A percentile compares a stretch with the other conserved stretches of the same genome.
phyloP scores from a whole-genome alignment of 2,329 filamentous ascomycete genomes.

The Alternaria burnsii region DNA sequence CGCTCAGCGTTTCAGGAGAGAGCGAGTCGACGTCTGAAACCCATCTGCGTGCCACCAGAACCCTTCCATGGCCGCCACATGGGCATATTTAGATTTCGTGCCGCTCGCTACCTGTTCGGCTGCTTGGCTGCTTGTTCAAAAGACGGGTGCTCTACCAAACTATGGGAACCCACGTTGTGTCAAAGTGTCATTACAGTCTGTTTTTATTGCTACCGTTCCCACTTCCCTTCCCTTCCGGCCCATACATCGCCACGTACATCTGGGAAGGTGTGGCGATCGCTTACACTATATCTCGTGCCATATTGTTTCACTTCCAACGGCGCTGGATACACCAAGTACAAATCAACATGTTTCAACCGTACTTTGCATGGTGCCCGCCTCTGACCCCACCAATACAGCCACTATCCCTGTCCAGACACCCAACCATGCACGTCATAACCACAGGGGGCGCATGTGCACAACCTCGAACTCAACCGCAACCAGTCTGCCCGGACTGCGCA shows the following conservation, averaged over 20 bases:
- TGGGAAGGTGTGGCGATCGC: not conserved
- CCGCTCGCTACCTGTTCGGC: constrained; percentile 5
- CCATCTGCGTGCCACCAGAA: constrained; percentile 30
- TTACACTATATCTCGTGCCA: not conserved
- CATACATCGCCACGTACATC: not conserved
- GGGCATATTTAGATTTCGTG: constrained; percentile 8
- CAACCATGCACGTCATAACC: constrained; percentile 9
- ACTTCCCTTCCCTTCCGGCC: not conserved
- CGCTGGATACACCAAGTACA: constrained; percentile 5
- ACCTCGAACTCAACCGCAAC: not conserved
- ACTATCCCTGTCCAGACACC: constrained; percentile 4
- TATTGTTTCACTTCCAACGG: constrained; percentile 6
- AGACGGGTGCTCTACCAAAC: constrained; percentile 5
- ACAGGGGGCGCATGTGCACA: not conserved
- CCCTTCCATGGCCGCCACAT: constrained; percentile 29
- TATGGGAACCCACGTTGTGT: constrained; percentile 2
- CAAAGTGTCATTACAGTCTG: constrained; percentile 4
- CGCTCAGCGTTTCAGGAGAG: constrained; percentile 42
- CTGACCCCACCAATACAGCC: constrained; percentile 2
- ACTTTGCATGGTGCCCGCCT: not conserved
- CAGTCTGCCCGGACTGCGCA: not conserved
- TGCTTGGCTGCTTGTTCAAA: constrained; percentile 7
- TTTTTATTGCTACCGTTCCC: not conserved
- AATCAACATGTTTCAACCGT: constrained; percentile 16
- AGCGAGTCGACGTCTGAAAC: constrained; percentile 41